Percentiles rank a stretch among this genome's conserved stretches.
phyloP scores from a whole-genome alignment of 805 yeast genomes.

The Blastobotrys attinorum region DNA sequence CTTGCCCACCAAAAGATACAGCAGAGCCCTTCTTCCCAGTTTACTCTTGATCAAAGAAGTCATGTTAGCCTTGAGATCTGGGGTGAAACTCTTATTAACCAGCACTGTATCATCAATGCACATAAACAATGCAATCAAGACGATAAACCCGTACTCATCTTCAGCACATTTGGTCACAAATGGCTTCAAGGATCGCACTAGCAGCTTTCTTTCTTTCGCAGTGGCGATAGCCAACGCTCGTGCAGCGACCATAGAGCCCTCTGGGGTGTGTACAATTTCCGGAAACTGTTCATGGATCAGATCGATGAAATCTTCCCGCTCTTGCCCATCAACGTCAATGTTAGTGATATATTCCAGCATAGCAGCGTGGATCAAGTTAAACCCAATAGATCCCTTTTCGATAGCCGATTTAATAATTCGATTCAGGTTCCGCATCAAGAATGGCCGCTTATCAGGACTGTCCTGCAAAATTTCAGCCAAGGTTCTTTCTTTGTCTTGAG shows the following conservation, averaged over 20 bases:
- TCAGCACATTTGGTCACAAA: constrained; percentile 70
- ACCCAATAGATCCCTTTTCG: constrained; percentile 92
- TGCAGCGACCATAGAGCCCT: constrained; percentile 89
- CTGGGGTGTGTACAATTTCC: constrained; percentile 90
- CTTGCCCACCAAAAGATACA: constrained; percentile 70
- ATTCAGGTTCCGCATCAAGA: constrained; percentile 64
- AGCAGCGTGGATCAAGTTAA: constrained; percentile 92
- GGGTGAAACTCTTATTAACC: constrained; percentile 61
- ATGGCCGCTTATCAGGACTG: constrained; percentile 67
- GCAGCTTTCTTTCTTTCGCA: constrained; percentile 85
- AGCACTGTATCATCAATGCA: constrained; percentile 92
- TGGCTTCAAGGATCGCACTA: constrained; percentile 62
- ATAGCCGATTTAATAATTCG: constrained; percentile 86
- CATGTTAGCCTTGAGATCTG: constrained; percentile 43
- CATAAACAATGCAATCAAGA: constrained; percentile 68
- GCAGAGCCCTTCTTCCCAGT: constrained; percentile 80
- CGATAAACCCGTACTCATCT: constrained; percentile 82
- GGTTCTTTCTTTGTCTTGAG: constrained; percentile 47
- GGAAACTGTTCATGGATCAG: constrained; percentile 81
- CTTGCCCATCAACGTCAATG: constrained; percentile 46
- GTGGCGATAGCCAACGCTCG: constrained; percentile 69
- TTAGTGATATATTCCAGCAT: constrained; percentile 82
- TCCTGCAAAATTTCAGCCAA: constrained; percentile 60
- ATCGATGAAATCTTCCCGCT: constrained; percentile 75
- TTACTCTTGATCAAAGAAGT: constrained; percentile 57